Evolutionary conservation across 2,329 filamentous ascomycete species (phyloP), one percentile per base, ranked within the genome.

Genomic region (Cercospora sp.): DNA sequence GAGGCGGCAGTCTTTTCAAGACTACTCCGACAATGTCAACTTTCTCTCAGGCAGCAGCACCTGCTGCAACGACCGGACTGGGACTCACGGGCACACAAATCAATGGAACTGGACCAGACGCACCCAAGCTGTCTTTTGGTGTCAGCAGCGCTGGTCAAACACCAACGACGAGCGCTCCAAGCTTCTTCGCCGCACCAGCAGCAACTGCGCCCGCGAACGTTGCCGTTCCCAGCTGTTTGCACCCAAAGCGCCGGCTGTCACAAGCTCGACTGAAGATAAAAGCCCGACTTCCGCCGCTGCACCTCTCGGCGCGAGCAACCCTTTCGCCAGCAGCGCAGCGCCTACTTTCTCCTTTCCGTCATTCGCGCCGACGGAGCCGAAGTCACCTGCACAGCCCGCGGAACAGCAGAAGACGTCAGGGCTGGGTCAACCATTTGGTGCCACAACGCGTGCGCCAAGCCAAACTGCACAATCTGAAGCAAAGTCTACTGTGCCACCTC

Each of bases 391-490:
- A 58, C 51, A 18, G 30, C 30, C 45, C 13, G 18, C 13, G 49
- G 53, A 43, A 45, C n/a, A 45, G 26, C 32, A 59, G 34, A 32
- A 49, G 43, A 37, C 51, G 51, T 51, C 61, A 30, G 21, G 6
- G 26, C 60, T 66, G 51, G 61, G 61, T 18, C 63, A 53, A 51
- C 62, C 63, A 16, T 40, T 67, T 32, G 59, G 66, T 58, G 65
- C 40, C 37, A 40, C 61, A 53, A 45, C 62, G 53, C 5, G 49
- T 53, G 62, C 68, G 66, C 69, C 66, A 59, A 69, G 61, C 67
- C 40, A 59, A 32, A 60, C 61, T 51, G 64, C 63, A 66, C 67
- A 69, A 65, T n/a, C 70, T 61, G 70, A 74, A 68, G 70, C 66
- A 61, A 70, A 74, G 63, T 43, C 63, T 55, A 69, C 67, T 67